Evolutionary conservation across 495 filamentous ascomycete species (phyloP).

Genomic region (Neohortaea acidophila): DNA sequence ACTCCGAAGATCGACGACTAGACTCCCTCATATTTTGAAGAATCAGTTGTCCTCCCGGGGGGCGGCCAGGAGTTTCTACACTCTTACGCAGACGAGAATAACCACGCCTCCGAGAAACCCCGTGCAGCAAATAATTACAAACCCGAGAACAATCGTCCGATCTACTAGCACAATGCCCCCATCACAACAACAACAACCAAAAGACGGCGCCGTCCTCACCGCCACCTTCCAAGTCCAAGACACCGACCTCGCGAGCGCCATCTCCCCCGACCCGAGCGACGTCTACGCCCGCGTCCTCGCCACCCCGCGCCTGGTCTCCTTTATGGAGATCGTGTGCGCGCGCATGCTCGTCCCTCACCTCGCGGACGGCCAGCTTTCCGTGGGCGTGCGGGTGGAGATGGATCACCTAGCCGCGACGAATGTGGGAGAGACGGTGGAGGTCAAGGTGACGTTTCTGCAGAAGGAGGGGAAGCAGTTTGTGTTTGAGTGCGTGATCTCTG

Average conservation of each 20-base stretch:
- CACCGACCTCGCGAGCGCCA: neutral
- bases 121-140: no score
- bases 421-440: neutral
- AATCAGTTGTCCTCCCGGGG: no score
- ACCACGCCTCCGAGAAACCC: no score
- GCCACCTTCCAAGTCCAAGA: neutral
- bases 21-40: no score
- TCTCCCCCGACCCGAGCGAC: neutral
- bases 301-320: neutral
- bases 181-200: no score
- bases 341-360: neutral
- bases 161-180: no score
- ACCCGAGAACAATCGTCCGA: no score
- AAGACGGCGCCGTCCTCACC: neutral
- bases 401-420: neutral
- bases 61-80: no score
- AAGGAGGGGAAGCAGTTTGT: neutral
- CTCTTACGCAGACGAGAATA: no score
- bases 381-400: neutral
- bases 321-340: neutral
- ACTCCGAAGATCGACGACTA: no score
- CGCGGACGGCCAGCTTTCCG: neutral
- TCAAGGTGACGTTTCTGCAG: neutral
- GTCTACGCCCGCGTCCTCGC: neutral
- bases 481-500: neutral